These are phyloP conservation scores for Parietichytrium sp. DNA, from an alignment of 108 stramenopile species.

Conservation along the genomic window DNA sequence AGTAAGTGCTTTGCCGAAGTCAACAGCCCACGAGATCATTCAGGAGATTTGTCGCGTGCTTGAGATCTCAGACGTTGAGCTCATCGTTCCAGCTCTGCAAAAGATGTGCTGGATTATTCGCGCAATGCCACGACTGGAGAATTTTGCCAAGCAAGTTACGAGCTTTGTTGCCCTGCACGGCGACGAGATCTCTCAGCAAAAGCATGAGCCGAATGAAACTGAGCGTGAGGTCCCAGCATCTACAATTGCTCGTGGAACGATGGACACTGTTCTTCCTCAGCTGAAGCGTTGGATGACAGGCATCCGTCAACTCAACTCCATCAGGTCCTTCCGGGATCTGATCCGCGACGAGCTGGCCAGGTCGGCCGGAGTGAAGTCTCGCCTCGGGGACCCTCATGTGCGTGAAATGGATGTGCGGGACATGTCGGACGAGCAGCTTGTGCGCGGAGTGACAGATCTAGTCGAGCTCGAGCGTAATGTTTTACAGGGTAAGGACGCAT, in stretches of 20 bases:
- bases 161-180: constrained; percentile 39
- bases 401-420: not conserved
- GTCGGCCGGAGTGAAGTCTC: not conserved
- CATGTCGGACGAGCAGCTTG: constrained; percentile 28
- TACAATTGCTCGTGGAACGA: not conserved
- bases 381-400: not conserved
- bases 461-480: constrained; percentile 37
- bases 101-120: constrained; percentile 46
- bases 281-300: constrained; percentile 41
- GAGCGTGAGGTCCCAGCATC: not conserved
- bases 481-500: constrained; percentile 27
- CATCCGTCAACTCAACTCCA: not conserved
- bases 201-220: not conserved
- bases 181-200: not conserved
- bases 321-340: not conserved
- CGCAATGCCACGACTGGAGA: constrained; percentile 44
- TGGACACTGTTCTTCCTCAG: constrained; percentile 42
- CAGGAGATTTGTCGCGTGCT: constrained; percentile 45
- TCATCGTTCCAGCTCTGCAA: constrained; percentile 41
- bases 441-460: constrained; percentile 36
- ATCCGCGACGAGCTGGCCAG: constrained; percentile 38
- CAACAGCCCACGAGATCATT: constrained; percentile 40
- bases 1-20: constrained; percentile 39
- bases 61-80: constrained; percentile 40
- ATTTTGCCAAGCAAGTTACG: constrained; percentile 46